Base-by-base conservation (phyloP, 495 filamentous ascomycete genomes). In the Oidiodendron maius region DNA sequence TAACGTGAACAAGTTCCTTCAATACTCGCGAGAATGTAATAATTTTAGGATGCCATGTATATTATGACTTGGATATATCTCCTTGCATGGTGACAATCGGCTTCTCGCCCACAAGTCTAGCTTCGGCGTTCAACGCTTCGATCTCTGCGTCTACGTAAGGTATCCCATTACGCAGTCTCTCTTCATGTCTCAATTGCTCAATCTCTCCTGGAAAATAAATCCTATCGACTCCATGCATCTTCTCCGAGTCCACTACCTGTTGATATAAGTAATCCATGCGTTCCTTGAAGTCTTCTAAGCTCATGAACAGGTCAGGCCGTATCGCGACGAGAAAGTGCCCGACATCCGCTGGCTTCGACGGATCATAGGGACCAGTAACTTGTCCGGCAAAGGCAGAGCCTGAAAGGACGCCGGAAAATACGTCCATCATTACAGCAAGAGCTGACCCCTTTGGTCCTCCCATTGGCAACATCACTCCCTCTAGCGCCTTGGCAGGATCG, bases 171-270 rank as follows among this genome's bases (percentile, higher is more conserved):
- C 49, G 59, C 26, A 70, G 41, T 24, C 86, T 70, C 52, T 76
- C 62, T 53, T 81, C 73, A 47, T 81, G 66, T 0, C 57, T 79
- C 40, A 82, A 50, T 56, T 81, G 78, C 66, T 90, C 86, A 50
- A 88, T 80, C 65, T 90, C 86, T 1, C 86, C 86, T 0, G 86
- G 85, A 58, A 87, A 90, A 56, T 86, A 90, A 6, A 90, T 86
- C 39, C 78, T 67, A 3, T 87, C 82, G n/a, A 88, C 82, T 0
- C 81, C 84, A 1, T 68, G 73, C 70, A 80, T 81, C 65, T 73
- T 86, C 18, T 87, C 78, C 0, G 72, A 74, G 5, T 71, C 76
- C 0, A 82, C 74, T 4, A 87, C 84, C 18, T 74, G 62, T 60
- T 75, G 65, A 59, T 89, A 84, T 1, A 89, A 64, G 54, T 81